Base-by-base conservation (phyloP, 805 yeast genomes). In the Danielia reshetovae region DNA sequence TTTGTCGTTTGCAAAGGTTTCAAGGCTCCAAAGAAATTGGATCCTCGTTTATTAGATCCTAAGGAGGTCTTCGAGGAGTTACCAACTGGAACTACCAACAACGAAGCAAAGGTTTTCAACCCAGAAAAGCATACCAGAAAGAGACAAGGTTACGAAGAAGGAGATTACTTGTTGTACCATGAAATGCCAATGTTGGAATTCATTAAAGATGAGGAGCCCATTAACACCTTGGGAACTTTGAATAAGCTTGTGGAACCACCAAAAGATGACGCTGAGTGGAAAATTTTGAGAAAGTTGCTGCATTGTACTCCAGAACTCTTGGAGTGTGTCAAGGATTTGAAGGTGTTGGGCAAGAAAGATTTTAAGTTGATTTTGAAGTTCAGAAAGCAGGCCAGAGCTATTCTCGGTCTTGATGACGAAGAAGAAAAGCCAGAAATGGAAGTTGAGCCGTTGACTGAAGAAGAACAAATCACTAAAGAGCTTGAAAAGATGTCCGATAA, bases 121-220 rank as follows among this genome's bases (percentile, higher is more conserved):
- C 99, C 99, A 1, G 97, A 90, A 55, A 79, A 81, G 64, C 87
- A 86, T 62, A 77, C 73, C 37, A 79, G 97, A 64, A 81, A 79
- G 60, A 84, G 98, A 77, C 85, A 83, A 49, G 99, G 99, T 76
- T 93, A 93, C 63, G 97, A 85, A 39, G 97, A 90, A 53, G 96
- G 94, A 32, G 95, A 93, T 52, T 77, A 83, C 51, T 56, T 74
- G 18, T 68, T 76, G 21, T 84, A 77, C 55, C 89, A 87, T 51
- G 75, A 79, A 7, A 68, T 77, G 68, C 76, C 86, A 11, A 68
- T 88, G 6, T 58, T 88, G 57, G 96, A 90, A 5, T 89, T 93
- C 64, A 76, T 93, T 28, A 80, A 71, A 51, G 72, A 78, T 39
- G 90, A 81, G 26, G 95, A 84, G 40, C 94, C 97, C 8, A 85